Evolutionary conservation across 2,329 filamentous ascomycete genomes (phyloP).

Genomic region (Hortaea sp.): DNA sequence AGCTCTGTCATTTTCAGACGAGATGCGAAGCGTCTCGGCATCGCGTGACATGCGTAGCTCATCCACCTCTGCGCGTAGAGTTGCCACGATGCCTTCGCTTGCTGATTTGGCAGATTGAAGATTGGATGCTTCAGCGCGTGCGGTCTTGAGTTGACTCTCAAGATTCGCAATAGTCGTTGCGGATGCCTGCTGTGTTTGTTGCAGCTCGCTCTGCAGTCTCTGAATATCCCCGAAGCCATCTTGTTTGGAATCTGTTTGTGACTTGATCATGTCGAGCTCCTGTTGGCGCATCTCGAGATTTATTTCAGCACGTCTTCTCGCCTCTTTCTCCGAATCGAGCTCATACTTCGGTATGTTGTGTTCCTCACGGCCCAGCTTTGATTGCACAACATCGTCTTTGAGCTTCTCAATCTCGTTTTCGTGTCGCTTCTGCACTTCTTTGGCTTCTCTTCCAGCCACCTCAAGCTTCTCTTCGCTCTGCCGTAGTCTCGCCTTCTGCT

Average conservation of each 20-base stretch:
- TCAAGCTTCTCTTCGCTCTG: constrained; percentile 6
- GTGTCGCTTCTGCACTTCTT: constrained; percentile 6
- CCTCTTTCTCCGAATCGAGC: constrained; percentile 13
- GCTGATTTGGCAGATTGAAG: not conserved
- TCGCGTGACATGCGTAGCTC: constrained; percentile 8
- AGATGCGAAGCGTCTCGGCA: constrained; percentile 8
- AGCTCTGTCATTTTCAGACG: constrained; percentile 12
- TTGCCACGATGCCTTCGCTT: constrained; percentile 7
- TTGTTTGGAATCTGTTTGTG: constrained; percentile 6
- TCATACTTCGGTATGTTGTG: constrained; percentile 12
- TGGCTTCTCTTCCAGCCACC: constrained; percentile 5
- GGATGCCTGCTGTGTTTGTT: constrained; percentile 4
- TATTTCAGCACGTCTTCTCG: constrained; percentile 13
- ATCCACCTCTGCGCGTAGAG: constrained; percentile 8
- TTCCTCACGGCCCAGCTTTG: constrained; percentile 8
- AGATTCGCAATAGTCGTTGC: constrained; percentile 11
- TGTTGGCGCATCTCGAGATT: constrained; percentile 10
- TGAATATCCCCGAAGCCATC: constrained; percentile 5
- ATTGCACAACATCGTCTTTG: constrained; percentile 11
- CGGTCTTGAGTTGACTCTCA: constrained; percentile 10
- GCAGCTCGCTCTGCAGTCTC: constrained; percentile 12
- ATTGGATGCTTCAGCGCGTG: constrained; percentile 10
- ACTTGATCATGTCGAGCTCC: constrained; percentile 15
- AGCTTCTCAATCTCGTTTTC: constrained; percentile 12
- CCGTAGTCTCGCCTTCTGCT: constrained; percentile 12